Evolutionary conservation across 1,139 yeast species (phyloP), one percentile per base, ranked within the genome.

Genomic region (Debaryomyces sp.): DNA sequence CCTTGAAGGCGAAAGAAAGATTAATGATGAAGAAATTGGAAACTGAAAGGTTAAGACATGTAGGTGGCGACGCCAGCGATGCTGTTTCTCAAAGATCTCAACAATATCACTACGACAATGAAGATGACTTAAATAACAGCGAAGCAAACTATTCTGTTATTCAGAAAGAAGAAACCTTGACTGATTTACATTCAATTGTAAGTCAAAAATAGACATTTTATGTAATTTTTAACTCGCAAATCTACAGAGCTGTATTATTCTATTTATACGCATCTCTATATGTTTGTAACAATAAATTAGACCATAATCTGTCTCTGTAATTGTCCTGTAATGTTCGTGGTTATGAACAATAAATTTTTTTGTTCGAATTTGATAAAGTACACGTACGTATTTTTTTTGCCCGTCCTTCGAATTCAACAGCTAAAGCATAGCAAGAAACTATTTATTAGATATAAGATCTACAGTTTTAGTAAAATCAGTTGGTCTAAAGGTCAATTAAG

Each of bases 1-100:
- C 82, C 55, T 75, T 87, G 67, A 87, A 86, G 70, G 73, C 79
- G 49, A 82, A 81, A 66, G 94, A 87, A 61, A 81, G 70, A 59
- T 60, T 76, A 46, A 65, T 87, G 55, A 67, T 70, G 67, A 76
- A 75, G 59, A 60, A 61, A 53, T 61, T 64, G 60, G 77, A 72
- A 55, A 57, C 59, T 24, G 50, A 41, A 35, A 35, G 38, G 10
- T 7, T 21, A 35, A 35, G 33, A 21, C 40, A 27, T 12, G 51
- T 46, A 33, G 36, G 27, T 4, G 45, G 43, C 6, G 45, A 50
- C 12, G 55, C 48, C 26, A 54, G 42, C 17, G 43, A 32, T 27
- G 40, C 44, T 10, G 40, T 42, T 21, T 37, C 43, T 26, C 37
- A 26, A 30, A 23, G 37, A 22, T 12, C 42, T 27, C 39, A 41